Percentiles rank a stretch among this genome's conserved stretches.
Conservation (phyloP, 2,329 filamentous ascomycete genomes). For the Penicillium corylophilum region DNA sequence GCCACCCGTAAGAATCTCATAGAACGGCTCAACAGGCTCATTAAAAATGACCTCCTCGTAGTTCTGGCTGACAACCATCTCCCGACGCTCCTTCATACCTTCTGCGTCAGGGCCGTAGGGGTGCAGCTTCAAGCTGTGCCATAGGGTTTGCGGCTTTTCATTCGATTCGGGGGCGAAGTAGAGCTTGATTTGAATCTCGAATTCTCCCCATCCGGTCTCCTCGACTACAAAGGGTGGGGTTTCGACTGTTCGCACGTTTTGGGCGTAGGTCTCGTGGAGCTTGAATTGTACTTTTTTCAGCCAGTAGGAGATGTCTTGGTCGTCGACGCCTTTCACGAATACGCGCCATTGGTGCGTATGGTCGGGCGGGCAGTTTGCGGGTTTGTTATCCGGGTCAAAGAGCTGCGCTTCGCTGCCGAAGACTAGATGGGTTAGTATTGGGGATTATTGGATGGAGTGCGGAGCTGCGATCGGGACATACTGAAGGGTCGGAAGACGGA, state of each 20-base stretch:
- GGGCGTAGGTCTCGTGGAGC: constrained; percentile 93
- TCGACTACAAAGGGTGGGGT: constrained; percentile 77
- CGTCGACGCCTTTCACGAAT: constrained; percentile 86
- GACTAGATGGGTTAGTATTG: constrained; percentile 48
- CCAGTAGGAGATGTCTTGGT: constrained; percentile 92
- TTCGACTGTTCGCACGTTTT: constrained; percentile 82
- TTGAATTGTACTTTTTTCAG: constrained; percentile 97
- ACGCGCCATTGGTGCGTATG: constrained; percentile 97
- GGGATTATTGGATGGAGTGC: background rate
- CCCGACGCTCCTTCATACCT: constrained; percentile 63
- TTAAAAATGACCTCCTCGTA: constrained; percentile 97
- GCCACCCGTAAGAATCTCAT: constrained; percentile 77
- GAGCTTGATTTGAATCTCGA: constrained; percentile 91
- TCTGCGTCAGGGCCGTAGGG: constrained; percentile 80
- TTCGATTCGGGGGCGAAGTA: constrained; percentile 85
- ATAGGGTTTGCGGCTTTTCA: constrained; percentile 94
- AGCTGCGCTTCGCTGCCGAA: constrained; percentile 78
- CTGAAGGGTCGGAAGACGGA: constrained; percentile 50
- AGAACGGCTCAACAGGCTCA: constrained; percentile 91
- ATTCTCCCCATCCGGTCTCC: constrained; percentile 97
- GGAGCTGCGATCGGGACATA: constrained; percentile 23
- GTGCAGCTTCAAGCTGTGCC: constrained; percentile 87
- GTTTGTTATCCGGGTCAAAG: constrained; percentile 74
- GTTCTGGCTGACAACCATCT: constrained; percentile 72
- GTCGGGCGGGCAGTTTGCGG: constrained; percentile 73